phyloP scores from a whole-genome alignment of 805 yeast species.

The Lachancea kluyveri region DNA sequence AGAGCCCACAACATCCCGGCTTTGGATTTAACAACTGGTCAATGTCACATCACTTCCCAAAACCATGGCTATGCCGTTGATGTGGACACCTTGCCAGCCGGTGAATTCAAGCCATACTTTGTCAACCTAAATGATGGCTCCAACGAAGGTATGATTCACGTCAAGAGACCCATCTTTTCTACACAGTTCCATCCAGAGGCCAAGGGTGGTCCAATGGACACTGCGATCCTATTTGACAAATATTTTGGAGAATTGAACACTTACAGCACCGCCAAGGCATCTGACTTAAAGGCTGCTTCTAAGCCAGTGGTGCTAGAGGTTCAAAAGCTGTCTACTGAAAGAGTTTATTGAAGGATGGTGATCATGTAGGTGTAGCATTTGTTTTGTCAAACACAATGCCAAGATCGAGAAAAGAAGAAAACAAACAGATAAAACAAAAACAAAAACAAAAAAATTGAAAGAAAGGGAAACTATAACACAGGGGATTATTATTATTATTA shows the following conservation, averaged over 20 bases:
- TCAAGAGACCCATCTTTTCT: slow-evolving; percentile 81
- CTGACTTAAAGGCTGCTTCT: slow-evolving; percentile 26
- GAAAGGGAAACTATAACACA: too few species aligned
- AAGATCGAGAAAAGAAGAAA: too few species aligned
- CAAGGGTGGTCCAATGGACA: slow-evolving; percentile 97
- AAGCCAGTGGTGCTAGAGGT: slow-evolving; percentile 16
- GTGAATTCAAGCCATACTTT: slow-evolving; percentile 76
- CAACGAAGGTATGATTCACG: slow-evolving; percentile 96
- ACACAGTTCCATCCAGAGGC: slow-evolving; percentile 99
- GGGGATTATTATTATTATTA: too few species aligned
- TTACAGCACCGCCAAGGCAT: slow-evolving; percentile 41
- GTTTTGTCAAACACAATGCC: too few species aligned
- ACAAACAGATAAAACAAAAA: too few species aligned
- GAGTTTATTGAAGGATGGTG: slow-evolving; percentile 14
- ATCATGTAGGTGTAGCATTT: background rate
- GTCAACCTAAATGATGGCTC: slow-evolving; percentile 91
- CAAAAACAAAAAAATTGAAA: too few species aligned
- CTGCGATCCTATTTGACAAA: slow-evolving; percentile 84
- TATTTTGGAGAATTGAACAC: slow-evolving; percentile 65
- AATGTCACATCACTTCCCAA: slow-evolving; percentile 97
- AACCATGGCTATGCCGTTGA: slow-evolving; percentile 99
- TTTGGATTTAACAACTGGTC: slow-evolving; percentile 80
- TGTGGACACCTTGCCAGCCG: slow-evolving; percentile 61
- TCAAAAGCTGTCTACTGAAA: slow-evolving; percentile 27
- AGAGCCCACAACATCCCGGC: slow-evolving; percentile 99